A percentile compares a stretch with the other conserved stretches of the same genome.
These are phyloP conservation scores for Mollisia scopiformis DNA, from an alignment of 2,329 filamentous ascomycete species.

Conservation along the genomic window DNA sequence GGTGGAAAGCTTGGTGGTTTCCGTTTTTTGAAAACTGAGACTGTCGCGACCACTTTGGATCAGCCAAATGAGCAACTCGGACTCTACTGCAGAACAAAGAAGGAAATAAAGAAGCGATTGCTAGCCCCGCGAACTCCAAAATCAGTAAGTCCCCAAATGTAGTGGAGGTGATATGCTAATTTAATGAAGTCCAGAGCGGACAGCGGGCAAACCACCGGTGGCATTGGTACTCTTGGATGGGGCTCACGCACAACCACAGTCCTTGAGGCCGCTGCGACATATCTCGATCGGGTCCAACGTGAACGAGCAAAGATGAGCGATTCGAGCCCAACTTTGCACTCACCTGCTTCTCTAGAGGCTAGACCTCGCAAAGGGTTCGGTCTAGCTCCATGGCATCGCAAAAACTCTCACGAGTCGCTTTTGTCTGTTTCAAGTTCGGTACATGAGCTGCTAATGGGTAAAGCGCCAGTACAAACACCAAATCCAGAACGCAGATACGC, in stretches of 20 bases:
- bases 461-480: constrained; percentile 33
- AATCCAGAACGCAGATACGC: constrained; percentile 19
- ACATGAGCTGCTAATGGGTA: constrained; percentile 33
- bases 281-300: constrained; percentile 20
- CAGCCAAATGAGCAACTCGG: constrained; percentile 18
- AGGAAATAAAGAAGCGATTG: constrained; percentile 18
- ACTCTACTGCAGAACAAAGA: constrained; percentile 30
- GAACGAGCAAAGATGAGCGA: constrained; percentile 3
- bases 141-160: constrained; percentile 13
- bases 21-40: not conserved
- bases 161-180: not conserved
- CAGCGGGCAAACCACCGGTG: not conserved
- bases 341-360: constrained; percentile 9
- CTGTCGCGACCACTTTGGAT: not conserved
- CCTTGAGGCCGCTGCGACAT: constrained; percentile 28
- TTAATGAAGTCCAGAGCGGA: not conserved
- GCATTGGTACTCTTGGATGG: not conserved
- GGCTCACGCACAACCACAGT: constrained; percentile 29
- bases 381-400: constrained; percentile 38
- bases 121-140: constrained; percentile 2
- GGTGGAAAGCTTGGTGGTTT: not conserved
- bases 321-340: not conserved
- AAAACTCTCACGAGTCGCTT: constrained; percentile 31
- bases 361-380: constrained; percentile 29
- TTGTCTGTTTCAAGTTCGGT: constrained; percentile 35